A percentile compares a stretch with the other conserved stretches of the same genome.
These are phyloP conservation scores for Moringa oleifera DNA, from an alignment of 345 rosid genomes.

Conservation along the genomic window DNA sequence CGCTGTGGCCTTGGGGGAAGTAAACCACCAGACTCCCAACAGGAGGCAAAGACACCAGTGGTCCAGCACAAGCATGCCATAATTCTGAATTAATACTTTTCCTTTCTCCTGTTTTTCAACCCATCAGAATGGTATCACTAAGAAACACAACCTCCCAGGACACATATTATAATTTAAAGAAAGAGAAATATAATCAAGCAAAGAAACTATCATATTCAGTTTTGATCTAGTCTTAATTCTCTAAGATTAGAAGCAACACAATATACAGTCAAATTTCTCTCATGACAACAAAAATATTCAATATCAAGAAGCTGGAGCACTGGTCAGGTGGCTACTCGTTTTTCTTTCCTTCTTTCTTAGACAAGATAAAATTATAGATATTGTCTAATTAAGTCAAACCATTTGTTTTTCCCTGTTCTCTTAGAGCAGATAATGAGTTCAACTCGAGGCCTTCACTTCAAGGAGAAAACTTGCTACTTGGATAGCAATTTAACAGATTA, in stretches of 20 bases:
- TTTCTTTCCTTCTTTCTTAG: no score
- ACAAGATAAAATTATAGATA: no score
- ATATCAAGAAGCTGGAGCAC: background rate
- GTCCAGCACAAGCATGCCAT: constrained; percentile 98
- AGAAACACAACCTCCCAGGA: background rate
- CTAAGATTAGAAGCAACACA: background rate
- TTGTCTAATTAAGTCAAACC: background rate
- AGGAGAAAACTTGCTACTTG: background rate
- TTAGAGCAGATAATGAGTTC: background rate
- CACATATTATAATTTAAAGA: no score
- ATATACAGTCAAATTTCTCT: background rate
- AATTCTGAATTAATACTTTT: constrained; percentile 77
- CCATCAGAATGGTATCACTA: background rate
- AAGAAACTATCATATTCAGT: background rate
- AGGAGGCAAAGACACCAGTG: constrained; percentile 77
- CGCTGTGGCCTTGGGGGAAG: constrained; percentile 96
- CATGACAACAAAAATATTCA: background rate
- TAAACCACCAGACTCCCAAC: constrained; percentile 85
- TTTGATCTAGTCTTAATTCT: no score
- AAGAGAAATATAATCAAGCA: no score
- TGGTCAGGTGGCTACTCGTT: background rate
- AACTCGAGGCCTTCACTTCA: background rate
- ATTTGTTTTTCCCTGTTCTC: background rate
- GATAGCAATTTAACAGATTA: background rate
- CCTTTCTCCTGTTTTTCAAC: constrained; percentile 55